Conservation (phyloP, 2,329 filamentous ascomycete species). For the Pestalotiopsis sp. region DNA sequence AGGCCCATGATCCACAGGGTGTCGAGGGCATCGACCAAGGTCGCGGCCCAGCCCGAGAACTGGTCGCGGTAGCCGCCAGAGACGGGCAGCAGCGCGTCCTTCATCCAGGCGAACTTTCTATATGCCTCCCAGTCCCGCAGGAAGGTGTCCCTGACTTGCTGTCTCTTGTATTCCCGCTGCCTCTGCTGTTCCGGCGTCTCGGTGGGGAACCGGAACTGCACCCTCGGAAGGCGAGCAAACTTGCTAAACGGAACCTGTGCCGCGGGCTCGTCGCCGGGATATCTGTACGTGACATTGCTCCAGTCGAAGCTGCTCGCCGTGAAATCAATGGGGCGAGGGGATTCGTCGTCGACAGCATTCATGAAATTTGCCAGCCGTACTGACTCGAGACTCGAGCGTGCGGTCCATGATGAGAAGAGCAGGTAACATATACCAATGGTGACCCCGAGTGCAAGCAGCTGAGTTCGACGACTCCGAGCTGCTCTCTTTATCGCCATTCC, state of each 20-base stretch:
- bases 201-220: conserved; percentile 37
- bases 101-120: conserved; percentile 48
- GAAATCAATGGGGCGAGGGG: conserved; percentile 4
- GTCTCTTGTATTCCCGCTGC: conserved; percentile 32
- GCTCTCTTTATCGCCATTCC: not conserved
- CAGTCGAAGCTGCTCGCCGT: conserved; percentile 40
- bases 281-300: conserved; percentile 30
- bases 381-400: conserved; percentile 11
- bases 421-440: not conserved
- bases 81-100: conserved; percentile 49
- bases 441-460: not conserved
- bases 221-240: conserved; percentile 28
- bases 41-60: conserved; percentile 55
- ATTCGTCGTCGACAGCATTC: conserved; percentile 27
- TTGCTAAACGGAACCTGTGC: conserved; percentile 26
- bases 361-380: conserved; percentile 31
- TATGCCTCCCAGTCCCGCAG: conserved; percentile 45
- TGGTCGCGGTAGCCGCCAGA: conserved; percentile 42
- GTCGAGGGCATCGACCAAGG: conserved; percentile 55
- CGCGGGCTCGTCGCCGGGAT: conserved; percentile 25
- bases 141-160: conserved; percentile 37
- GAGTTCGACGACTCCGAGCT: not conserved
- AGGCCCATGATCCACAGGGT: conserved; percentile 53
- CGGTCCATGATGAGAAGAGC: not conserved
- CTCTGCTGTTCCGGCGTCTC: conserved; percentile 22